These are phyloP conservation scores for Aspergillus fumigatiaffinis DNA, from an alignment of 2,329 filamentous ascomycete species.

Conservation along the genomic window DNA sequence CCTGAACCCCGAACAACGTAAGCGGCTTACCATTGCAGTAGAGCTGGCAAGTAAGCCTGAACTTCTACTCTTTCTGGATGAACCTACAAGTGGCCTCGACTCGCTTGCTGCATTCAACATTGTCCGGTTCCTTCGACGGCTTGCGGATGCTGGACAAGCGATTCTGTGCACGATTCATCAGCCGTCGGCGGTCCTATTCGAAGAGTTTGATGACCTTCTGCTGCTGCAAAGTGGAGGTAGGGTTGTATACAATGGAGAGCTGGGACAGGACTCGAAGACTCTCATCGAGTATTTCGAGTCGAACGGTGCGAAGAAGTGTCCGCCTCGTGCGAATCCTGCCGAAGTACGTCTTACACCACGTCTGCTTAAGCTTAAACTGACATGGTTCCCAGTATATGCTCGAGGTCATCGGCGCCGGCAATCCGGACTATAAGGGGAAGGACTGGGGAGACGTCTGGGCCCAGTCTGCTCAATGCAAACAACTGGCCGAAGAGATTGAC, in stretches of 20 bases:
- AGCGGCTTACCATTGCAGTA: slow-evolving; percentile 62
- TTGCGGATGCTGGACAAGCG: slow-evolving; percentile 73
- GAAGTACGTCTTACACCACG: slow-evolving; percentile 41
- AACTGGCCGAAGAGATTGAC: slow-evolving; percentile 50
- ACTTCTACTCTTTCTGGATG: slow-evolving; percentile 59
- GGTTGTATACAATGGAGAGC: slow-evolving; percentile 82
- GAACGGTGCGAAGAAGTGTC: slow-evolving; percentile 60
- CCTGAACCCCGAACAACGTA: slow-evolving; percentile 62
- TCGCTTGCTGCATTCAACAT: slow-evolving; percentile 66
- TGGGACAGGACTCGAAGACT: slow-evolving; percentile 68
- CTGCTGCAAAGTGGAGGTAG: slow-evolving; percentile 73
- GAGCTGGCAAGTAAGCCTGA: slow-evolving; percentile 61
- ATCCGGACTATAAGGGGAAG: slow-evolving; percentile 56
- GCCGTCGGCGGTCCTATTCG: slow-evolving; percentile 79
- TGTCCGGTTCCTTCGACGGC: slow-evolving; percentile 57
- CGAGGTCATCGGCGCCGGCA: slow-evolving; percentile 63
- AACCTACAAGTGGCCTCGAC: slow-evolving; percentile 64
- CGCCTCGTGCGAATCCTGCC: slow-evolving; percentile 63
- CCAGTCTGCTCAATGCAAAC: slow-evolving; percentile 47
- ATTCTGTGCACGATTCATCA: slow-evolving; percentile 91
- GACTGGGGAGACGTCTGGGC: slow-evolving; percentile 64
- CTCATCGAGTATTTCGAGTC: slow-evolving; percentile 68
- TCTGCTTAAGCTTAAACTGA: not conserved
- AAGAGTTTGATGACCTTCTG: slow-evolving; percentile 80
- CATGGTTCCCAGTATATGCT: slow-evolving; percentile 68